Evolutionary conservation across 2,329 filamentous ascomycete species (phyloP).

Genomic region (Aspergillus sp.): DNA sequence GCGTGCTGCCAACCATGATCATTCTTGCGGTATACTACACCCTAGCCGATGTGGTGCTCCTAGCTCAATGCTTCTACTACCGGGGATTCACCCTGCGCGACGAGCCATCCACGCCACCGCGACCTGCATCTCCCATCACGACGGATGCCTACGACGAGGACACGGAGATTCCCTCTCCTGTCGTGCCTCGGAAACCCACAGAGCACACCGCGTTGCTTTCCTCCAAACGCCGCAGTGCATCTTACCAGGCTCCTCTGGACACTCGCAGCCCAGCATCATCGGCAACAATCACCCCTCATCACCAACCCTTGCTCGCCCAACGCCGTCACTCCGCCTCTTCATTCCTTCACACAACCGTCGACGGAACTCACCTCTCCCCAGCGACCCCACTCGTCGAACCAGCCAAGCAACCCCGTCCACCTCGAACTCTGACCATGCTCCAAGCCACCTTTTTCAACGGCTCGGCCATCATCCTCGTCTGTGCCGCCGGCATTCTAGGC

Average conservation of each 20-base stretch:
- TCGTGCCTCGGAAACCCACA: constrained; percentile 24
- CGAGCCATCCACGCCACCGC: constrained; percentile 24
- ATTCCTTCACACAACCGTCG: constrained; percentile 57
- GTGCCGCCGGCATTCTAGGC: constrained; percentile 76
- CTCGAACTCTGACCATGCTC: constrained; percentile 41
- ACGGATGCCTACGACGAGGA: constrained; percentile 21
- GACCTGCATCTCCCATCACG: not conserved
- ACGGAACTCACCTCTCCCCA: constrained; percentile 72
- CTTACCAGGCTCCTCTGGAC: constrained; percentile 13
- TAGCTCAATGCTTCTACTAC: constrained; percentile 94
- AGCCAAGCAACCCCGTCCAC: constrained; percentile 30
- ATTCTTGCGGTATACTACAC: constrained; percentile 96
- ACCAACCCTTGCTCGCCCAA: constrained; percentile 14
- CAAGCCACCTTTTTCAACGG: constrained; percentile 69
- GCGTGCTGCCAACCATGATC: constrained; percentile 91
- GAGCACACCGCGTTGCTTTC: constrained; percentile 36
- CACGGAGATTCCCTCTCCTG: constrained; percentile 19
- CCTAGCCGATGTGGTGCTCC: constrained; percentile 82
- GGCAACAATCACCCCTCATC: constrained; percentile 15
- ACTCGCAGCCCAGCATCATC: constrained; percentile 17
- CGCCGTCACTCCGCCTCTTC: constrained; percentile 35
- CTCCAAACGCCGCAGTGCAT: constrained; percentile 23
- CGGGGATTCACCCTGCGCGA: constrained; percentile 66
- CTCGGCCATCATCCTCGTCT: constrained; percentile 76
- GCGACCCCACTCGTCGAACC: constrained; percentile 74